Conservation (phyloP, 768 basidiomycete species). For the Tricholoma sp. region DNA sequence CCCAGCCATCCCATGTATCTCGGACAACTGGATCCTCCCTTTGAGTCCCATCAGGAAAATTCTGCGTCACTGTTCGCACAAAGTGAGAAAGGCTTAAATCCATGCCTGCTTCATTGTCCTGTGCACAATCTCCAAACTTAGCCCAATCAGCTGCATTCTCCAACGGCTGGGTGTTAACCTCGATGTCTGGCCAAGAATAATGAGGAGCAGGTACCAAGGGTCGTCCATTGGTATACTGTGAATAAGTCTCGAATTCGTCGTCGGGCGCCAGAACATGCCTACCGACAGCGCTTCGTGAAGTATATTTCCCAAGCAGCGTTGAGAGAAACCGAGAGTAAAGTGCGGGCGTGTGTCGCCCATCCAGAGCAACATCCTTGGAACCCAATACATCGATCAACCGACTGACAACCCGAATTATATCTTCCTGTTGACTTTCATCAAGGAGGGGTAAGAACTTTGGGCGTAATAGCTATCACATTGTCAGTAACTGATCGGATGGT, state of each 20-base stretch:
- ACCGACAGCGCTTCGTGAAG: background rate
- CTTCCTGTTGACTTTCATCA: constrained; percentile 30
- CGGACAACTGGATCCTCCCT: background rate
- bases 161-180: constrained; percentile 6
- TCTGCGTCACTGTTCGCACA: constrained; percentile 30
- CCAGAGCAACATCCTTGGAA: constrained; percentile 46
- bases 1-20: constrained; percentile 6
- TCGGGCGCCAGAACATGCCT: background rate
- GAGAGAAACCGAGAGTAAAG: constrained; percentile 54
- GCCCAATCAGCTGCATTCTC: background rate
- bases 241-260: constrained; percentile 14
- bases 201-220: constrained; percentile 23
- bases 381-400: constrained; percentile 41
- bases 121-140: constrained; percentile 1
- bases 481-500: background rate
- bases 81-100: constrained; percentile 46
- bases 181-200: constrained; percentile 43
- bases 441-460: constrained; percentile 43
- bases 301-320: constrained; percentile 39
- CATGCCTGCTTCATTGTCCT: constrained; percentile 30
- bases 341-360: constrained; percentile 51
- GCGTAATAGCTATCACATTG: constrained; percentile 38
- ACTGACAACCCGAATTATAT: constrained; percentile 39
- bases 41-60: background rate
- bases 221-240: constrained; percentile 20